Conservation (phyloP, 495 filamentous ascomycete genomes). For the Aspergillus nidulans region DNA sequence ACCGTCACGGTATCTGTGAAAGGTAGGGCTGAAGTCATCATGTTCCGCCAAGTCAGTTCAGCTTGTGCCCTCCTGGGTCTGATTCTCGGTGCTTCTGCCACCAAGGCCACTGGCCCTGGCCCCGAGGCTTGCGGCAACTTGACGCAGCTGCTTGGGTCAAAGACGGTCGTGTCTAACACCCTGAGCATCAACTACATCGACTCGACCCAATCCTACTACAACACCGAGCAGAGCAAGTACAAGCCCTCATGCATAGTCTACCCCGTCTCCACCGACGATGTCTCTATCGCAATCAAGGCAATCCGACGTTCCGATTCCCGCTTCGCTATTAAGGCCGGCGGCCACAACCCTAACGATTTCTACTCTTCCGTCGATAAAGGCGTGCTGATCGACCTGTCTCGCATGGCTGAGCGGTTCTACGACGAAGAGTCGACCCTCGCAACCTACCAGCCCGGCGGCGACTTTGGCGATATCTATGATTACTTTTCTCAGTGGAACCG, state of each 20-base stretch:
- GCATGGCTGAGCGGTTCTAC: constrained; percentile 1
- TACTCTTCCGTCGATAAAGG: constrained; percentile 12
- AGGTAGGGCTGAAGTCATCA: not conserved
- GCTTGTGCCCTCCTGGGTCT: not conserved
- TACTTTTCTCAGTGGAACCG: constrained; percentile 7
- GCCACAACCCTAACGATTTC: constrained; percentile 10
- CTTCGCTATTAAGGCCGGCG: constrained; percentile 10
- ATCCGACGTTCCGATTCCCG: constrained; percentile 1
- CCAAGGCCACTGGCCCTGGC: not conserved
- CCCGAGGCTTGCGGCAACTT: constrained; percentile 2
- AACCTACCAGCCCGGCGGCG: constrained; percentile 8
- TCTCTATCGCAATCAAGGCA: constrained; percentile 2
- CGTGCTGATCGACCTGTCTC: constrained; percentile 5
- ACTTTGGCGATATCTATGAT: constrained; percentile 8
- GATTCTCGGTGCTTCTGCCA: not conserved
- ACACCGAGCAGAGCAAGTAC: constrained; percentile 7
- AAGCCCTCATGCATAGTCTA: constrained; percentile 6
- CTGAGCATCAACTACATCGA: not conserved
- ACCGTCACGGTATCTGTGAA: not conserved
- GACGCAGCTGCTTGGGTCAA: not conserved
- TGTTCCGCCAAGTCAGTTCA: not conserved
- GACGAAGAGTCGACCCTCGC: not conserved
- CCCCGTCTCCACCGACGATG: not conserved
- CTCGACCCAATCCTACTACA: constrained; percentile 1
- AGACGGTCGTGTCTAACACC: constrained; percentile 1